phyloP scores from a whole-genome alignment of 108 stramenopile species.

The Cyclotella cryptica region DNA sequence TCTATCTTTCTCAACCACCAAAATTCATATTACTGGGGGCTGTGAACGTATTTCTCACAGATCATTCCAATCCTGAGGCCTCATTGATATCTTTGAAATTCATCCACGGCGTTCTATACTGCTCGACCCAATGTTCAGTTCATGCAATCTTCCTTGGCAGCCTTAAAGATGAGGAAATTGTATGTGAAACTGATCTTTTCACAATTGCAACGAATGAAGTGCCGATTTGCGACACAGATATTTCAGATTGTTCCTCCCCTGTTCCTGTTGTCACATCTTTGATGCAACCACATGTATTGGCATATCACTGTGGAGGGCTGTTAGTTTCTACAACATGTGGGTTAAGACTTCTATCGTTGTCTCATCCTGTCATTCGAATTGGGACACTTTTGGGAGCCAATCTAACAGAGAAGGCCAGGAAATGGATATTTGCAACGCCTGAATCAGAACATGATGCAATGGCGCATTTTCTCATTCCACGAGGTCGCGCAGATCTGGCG shows the following conservation, averaged over 20 bases:
- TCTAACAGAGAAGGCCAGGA: slow-evolving; percentile 61
- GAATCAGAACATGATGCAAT: slow-evolving; percentile 68
- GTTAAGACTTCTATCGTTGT: slow-evolving; percentile 64
- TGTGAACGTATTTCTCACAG: slow-evolving; percentile 35
- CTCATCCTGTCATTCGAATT: slow-evolving; percentile 74
- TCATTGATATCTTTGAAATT: slow-evolving; percentile 72
- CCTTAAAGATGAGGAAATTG: slow-evolving; percentile 51
- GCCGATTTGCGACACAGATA: slow-evolving; percentile 23
- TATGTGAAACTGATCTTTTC: slow-evolving; percentile 75
- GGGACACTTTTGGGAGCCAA: slow-evolving; percentile 77
- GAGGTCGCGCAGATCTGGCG: slow-evolving; percentile 71
- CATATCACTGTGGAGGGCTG: slow-evolving; percentile 80
- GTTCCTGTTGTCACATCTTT: slow-evolving; percentile 47
- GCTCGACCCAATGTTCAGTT: slow-evolving; percentile 69
- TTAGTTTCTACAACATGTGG: slow-evolving; percentile 73
- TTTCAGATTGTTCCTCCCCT: slow-evolving; percentile 15
- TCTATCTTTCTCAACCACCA: slow-evolving; percentile 72
- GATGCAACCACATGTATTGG: slow-evolving; percentile 71
- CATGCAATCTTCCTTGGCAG: slow-evolving; percentile 79
- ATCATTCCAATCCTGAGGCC: slow-evolving; percentile 36
- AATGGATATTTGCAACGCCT: slow-evolving; percentile 77
- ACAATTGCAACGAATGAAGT: slow-evolving; percentile 66
- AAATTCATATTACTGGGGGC: slow-evolving; percentile 78
- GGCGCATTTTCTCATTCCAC: slow-evolving; percentile 74
- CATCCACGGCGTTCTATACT: slow-evolving; percentile 80